A percentile compares a stretch with the other conserved stretches of the same genome.
phyloP scores from a whole-genome alignment of 2,329 filamentous ascomycete species.

The Penicillium sp. region DNA sequence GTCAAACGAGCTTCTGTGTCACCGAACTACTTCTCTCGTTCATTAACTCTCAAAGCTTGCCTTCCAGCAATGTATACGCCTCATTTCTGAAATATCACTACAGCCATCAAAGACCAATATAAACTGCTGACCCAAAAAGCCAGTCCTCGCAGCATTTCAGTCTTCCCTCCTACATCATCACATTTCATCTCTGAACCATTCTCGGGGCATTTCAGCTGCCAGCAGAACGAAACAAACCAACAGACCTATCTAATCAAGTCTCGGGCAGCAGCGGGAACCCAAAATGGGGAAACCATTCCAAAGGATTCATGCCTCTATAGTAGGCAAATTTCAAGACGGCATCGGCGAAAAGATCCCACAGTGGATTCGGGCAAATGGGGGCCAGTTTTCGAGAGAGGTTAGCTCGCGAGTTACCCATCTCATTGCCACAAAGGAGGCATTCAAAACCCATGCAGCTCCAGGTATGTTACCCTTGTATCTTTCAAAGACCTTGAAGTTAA shows the following conservation, averaged over 20 bases:
- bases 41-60: not conserved
- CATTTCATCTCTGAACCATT: not conserved
- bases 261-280: not conserved
- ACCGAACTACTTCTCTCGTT: not conserved
- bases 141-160: not conserved
- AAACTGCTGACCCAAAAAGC: not conserved
- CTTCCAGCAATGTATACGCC: not conserved
- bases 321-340: constrained; percentile 48
- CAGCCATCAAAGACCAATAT: not conserved
- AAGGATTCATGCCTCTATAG: constrained; percentile 47
- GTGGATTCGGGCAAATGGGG: constrained; percentile 60
- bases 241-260: not conserved
- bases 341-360: constrained; percentile 50
- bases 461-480: constrained; percentile 21
- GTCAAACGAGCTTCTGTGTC: not conserved
- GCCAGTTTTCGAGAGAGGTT: constrained; percentile 47
- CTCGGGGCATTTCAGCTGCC: not conserved
- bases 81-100: not conserved
- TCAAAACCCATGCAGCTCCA: constrained; percentile 41
- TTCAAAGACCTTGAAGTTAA: constrained; percentile 9
- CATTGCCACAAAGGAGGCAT: constrained; percentile 56
- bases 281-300: constrained; percentile 43
- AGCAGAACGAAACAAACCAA: not conserved
- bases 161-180: not conserved
- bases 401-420: constrained; percentile 60